Percentiles rank a stretch among this genome's conserved stretches.
phyloP scores from a whole-genome alignment of 331 rosid genomes.

The Cydonia oblonga region DNA sequence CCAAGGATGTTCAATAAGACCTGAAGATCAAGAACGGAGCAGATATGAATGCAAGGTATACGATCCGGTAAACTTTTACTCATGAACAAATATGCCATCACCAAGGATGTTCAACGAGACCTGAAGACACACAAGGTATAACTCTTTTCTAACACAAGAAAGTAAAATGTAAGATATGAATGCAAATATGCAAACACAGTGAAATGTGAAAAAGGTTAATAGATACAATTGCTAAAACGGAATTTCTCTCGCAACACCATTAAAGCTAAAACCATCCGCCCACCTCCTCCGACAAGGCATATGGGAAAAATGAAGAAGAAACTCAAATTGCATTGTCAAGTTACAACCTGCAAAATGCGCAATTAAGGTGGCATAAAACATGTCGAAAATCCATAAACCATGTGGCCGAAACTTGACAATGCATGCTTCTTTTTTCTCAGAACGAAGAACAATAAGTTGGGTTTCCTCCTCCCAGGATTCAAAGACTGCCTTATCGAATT shows the following conservation, averaged over 20 bases:
- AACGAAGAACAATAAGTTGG: neutral
- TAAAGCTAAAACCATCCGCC: neutral
- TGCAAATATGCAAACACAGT: too few relatives aligned
- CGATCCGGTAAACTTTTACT: too few relatives aligned
- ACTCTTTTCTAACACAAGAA: too few relatives aligned
- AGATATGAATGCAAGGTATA: too few relatives aligned
- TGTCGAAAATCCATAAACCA: neutral
- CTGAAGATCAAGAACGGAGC: conserved; percentile 2
- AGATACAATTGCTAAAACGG: too few relatives aligned
- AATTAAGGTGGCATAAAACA: neutral
- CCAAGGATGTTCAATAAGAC: neutral
- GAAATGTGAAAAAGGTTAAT: too few relatives aligned
- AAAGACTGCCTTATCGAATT: neutral
- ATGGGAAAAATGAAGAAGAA: neutral
- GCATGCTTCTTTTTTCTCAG: neutral
- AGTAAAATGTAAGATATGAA: too few relatives aligned
- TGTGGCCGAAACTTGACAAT: too few relatives aligned
- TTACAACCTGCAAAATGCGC: neutral
- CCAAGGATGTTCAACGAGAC: too few relatives aligned
- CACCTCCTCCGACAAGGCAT: neutral
- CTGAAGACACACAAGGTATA: too few relatives aligned
- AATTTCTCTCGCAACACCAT: neutral
- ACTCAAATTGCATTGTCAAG: neutral
- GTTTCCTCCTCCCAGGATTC: neutral
- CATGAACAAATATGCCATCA: too few relatives aligned